A percentile compares a stretch with the other conserved stretches of the same genome.
These are phyloP conservation scores for Ophiocordyceps camponoti-rufipedis DNA, from an alignment of 2,329 filamentous ascomycete genomes.

Conservation along the genomic window DNA sequence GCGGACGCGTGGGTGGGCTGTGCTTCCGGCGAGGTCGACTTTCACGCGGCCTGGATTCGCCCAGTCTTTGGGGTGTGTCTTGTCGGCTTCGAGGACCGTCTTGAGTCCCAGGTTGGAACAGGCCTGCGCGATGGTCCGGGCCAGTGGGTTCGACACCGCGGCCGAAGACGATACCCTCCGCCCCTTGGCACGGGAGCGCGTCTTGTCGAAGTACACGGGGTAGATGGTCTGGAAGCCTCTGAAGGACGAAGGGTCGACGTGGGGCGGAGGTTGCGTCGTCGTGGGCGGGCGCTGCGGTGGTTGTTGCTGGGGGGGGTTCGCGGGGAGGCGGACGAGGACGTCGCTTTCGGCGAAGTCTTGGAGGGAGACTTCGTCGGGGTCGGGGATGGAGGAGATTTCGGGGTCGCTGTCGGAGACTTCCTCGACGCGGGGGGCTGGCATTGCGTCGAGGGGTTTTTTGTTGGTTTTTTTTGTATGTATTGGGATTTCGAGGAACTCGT, in stretches of 20 bases:
- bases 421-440: conserved; percentile 82
- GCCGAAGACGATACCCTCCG: conserved; percentile 55
- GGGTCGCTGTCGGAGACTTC: conserved; percentile 73
- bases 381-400: conserved; percentile 32
- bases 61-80: conserved; percentile 94
- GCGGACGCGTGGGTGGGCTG: conserved; percentile 31
- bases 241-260: conserved; percentile 35
- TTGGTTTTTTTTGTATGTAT: not conserved
- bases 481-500: conserved; percentile 4
- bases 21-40: conserved; percentile 35
- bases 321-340: conserved; percentile 26
- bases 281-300: conserved; percentile 1
- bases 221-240: conserved; percentile 80
- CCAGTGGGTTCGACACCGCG: conserved; percentile 71
- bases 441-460: conserved; percentile 13
- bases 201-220: conserved; percentile 83
- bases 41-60: conserved; percentile 83
- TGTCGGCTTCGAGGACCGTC: conserved; percentile 75
- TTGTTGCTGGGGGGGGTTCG: not conserved
- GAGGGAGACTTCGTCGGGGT: conserved; percentile 53
- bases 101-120: conserved; percentile 52
- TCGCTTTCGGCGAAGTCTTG: conserved; percentile 54
- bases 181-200: conserved; percentile 57
- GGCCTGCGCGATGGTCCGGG: conserved; percentile 77
- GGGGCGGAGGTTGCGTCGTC: conserved; percentile 9